Base-by-base conservation (phyloP, 768 basidiomycete genomes). In the Dioszegia crocea region DNA sequence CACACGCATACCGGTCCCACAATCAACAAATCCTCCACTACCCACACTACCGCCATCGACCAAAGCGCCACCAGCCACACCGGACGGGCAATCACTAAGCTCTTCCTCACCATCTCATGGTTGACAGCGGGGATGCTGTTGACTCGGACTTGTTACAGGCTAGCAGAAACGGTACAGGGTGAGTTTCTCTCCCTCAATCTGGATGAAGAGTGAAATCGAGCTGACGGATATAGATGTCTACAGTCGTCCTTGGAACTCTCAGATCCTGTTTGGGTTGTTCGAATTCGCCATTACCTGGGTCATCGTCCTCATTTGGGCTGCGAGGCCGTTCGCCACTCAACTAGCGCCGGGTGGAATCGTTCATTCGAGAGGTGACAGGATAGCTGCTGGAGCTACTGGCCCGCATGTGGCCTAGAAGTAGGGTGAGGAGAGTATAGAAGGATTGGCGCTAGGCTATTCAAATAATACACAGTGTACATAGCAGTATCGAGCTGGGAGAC, bases 121-220 rank as follows among this genome's bases (percentile, higher is more conserved):
- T 41, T 57, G 45, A 57, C 56, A 5, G 36, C 43, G 3, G 56
- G 56, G 17, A 57, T 57, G 56, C 16, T 57, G 14, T 57, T 41
- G 56, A 49, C 24, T 27, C 10, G 47, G 26, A 45, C 56, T n/a
- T 29, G 24, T 23, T 57, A 48, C 33, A 27, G 56, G 24, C 26
- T 57, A 17, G 38, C 38, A 31, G 56, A 57, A 38, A 57, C 56
- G 31, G 39, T 16, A 24, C 45, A 57, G 26, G 46, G 56, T 49
- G 24, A 40, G 56, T 38, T 38, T 46, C 45, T 16, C 49, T 33
- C 31, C 3, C 49, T 23, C 16, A 14, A 14, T 3, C 17, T 19
- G 2, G 8, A 53, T 23, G 9, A n/a, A 29, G 11, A 21, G 8
- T 14, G 23, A 53, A 29, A n/a, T n/a, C n/a, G n/a, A n/a, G n/a